A percentile compares a stretch with the other conserved stretches of the same genome.
Evolutionary conservation across 108 stramenopile genomes (phyloP).

Genomic region (Poteriospumella lacustris): DNA sequence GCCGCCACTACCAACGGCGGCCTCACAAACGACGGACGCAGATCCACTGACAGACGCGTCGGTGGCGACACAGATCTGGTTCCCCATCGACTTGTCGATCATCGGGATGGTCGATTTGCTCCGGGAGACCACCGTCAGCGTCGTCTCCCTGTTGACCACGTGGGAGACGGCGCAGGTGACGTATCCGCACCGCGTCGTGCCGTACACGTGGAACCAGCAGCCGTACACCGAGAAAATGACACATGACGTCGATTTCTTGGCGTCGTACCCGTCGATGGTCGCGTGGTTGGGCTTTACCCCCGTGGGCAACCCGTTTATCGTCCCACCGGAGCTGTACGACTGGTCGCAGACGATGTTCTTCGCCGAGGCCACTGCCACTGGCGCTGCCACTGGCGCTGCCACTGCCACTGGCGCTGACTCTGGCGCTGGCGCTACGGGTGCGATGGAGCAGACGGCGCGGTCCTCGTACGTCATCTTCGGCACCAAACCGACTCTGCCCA

Average conservation of each 20-base stretch:
- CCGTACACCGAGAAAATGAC: neutral
- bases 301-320: slow-evolving; percentile 10
- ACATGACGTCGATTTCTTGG: neutral
- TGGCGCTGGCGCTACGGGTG: too few species aligned
- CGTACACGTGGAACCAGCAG: slow-evolving; percentile 5
- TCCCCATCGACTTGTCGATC: neutral
- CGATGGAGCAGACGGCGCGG: too few species aligned
- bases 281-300: slow-evolving; percentile 23
- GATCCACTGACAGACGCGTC: too few species aligned
- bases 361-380: too few species aligned
- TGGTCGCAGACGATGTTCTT: neutral
- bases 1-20: too few species aligned
- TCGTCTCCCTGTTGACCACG: neutral
- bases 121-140: neutral
- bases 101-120: slow-evolving; percentile 15
- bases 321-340: neutral
- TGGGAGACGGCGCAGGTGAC: slow-evolving; percentile 19
- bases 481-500: neutral
- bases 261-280: neutral
- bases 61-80: too few species aligned
- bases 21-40: too few species aligned
- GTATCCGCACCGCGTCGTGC: neutral
- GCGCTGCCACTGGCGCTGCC: too few species aligned
- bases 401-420: too few species aligned
- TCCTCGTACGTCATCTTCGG: slow-evolving; percentile 12